Evolutionary conservation across 257 asterid genomes (phyloP).

Genomic region (Osmanthus fragrans): DNA sequence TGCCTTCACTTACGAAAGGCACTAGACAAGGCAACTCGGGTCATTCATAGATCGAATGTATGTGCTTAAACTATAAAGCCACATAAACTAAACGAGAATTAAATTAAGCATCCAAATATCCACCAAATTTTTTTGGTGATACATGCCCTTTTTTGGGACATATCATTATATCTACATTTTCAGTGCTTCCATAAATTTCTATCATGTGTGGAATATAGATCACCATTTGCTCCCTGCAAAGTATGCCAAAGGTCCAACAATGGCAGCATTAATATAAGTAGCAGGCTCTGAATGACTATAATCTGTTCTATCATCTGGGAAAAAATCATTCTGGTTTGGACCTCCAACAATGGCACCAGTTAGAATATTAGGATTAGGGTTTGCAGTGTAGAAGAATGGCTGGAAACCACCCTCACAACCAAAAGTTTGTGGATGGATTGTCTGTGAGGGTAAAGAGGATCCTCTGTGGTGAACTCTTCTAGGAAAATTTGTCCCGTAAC

Average conservation of each 20-base stretch:
- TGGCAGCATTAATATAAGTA: constrained; percentile 78
- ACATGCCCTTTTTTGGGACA: constrained; percentile 2
- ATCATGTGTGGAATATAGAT: not conserved
- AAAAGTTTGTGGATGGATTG: constrained; percentile 47
- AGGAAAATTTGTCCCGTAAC: constrained; percentile 65
- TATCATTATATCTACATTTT: constrained; percentile 29
- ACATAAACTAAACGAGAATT: not conserved
- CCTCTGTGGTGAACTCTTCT: constrained; percentile 78
- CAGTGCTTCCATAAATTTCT: not conserved
- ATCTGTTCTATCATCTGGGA: constrained; percentile 72
- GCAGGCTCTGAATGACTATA: constrained; percentile 80
- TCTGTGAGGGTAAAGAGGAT: constrained; percentile 65
- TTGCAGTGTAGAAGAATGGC: constrained; percentile 49
- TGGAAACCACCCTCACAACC: constrained; percentile 74
- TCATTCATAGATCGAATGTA: not conserved
- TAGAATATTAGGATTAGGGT: constrained; percentile 59
- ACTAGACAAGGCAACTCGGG: not conserved
- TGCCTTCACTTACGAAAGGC: not conserved
- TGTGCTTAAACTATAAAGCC: not conserved
- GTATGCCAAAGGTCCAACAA: constrained; percentile 82
- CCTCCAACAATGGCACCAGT: constrained; percentile 86
- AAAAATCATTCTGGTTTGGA: constrained; percentile 73
- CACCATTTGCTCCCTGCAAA: constrained; percentile 39
- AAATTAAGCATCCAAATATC: not conserved
- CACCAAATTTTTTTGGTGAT: constrained; percentile 8